phyloP scores from a whole-genome alignment of 1,284 basidiomycete species.

The Microbotryomycetes sp. region DNA sequence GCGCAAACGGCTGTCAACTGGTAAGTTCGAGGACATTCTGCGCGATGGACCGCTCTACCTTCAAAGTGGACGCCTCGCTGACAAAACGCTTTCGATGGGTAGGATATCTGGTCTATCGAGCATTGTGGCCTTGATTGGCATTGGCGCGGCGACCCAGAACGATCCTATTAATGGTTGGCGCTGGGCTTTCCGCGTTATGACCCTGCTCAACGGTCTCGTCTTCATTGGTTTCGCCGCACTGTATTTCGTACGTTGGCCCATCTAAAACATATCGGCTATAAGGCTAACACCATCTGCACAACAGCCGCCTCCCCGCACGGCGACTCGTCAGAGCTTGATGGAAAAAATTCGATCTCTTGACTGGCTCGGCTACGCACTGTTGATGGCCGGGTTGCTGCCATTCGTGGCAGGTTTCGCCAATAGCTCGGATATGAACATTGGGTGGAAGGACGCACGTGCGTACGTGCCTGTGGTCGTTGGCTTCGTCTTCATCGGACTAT shows the following conservation, averaged over 20 bases:
- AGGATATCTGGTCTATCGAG: no score
- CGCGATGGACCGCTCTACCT: not conserved
- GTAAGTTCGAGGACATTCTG: not conserved
- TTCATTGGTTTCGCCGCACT: constrained; percentile 3
- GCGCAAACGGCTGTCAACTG: constrained; percentile 3
- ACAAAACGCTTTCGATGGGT: not conserved
- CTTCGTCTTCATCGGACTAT: not conserved
- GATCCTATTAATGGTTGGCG: constrained; percentile 14
- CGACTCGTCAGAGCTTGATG: not conserved
- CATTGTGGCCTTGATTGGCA: constrained; percentile 6
- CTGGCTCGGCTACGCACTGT: constrained; percentile 7
- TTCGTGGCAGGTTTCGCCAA: constrained; percentile 5
- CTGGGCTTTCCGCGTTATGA: not conserved
- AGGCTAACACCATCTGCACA: not conserved
- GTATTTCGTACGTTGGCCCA: not conserved
- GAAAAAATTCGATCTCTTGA: constrained; percentile 1
- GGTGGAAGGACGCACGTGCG: constrained; percentile 3
- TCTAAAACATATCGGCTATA: no score
- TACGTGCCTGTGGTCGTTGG: constrained; percentile 8
- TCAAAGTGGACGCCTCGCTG: not conserved
- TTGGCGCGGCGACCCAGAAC: not conserved
- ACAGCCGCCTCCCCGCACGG: constrained; percentile 6
- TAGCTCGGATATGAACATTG: not conserved
- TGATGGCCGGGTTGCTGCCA: constrained; percentile 1
- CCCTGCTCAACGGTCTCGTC: constrained; percentile 1